These are phyloP conservation scores for Talaromyces verruculosus DNA, from an alignment of 2,329 filamentous ascomycete genomes.

Conservation along the genomic window DNA sequence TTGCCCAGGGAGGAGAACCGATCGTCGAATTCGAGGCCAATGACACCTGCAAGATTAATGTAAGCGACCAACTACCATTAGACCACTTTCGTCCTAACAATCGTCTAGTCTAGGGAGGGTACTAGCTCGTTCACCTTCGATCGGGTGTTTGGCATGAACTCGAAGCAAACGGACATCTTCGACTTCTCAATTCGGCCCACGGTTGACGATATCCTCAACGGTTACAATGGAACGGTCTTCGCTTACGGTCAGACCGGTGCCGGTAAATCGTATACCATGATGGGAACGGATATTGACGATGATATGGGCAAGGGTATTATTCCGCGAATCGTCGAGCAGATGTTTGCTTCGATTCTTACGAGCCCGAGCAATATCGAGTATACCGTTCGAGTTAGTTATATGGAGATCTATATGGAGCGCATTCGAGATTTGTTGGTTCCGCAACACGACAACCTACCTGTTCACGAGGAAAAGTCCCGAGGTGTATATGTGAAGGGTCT, in stretches of 20 bases:
- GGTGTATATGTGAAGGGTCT: constrained; percentile 97
- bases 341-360: constrained; percentile 90
- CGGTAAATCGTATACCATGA: constrained; percentile 99
- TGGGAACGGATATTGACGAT: constrained; percentile 92
- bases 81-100: constrained; percentile 22
- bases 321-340: constrained; percentile 94
- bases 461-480: constrained; percentile 96
- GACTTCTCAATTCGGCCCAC: constrained; percentile 95
- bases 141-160: constrained; percentile 92
- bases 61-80: constrained; percentile 46
- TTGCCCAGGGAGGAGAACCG: constrained; percentile 83
- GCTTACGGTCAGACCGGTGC: constrained; percentile 98
- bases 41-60: constrained; percentile 83
- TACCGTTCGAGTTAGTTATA: constrained; percentile 97
- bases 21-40: constrained; percentile 86
- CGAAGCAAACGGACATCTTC: constrained; percentile 89
- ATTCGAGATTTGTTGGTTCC: constrained; percentile 91
- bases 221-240: constrained; percentile 98
- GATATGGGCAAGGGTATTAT: constrained; percentile 87
- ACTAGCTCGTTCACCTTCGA: constrained; percentile 92
- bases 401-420: constrained; percentile 99
- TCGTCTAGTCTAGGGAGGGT: constrained; percentile 72
- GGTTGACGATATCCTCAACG: constrained; percentile 96
- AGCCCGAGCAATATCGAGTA: constrained; percentile 95
- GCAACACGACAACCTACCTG: constrained; percentile 90